Base-by-base conservation (phyloP, 768 basidiomycete species). In the Xerocomus brunneocitrinus region DNA sequence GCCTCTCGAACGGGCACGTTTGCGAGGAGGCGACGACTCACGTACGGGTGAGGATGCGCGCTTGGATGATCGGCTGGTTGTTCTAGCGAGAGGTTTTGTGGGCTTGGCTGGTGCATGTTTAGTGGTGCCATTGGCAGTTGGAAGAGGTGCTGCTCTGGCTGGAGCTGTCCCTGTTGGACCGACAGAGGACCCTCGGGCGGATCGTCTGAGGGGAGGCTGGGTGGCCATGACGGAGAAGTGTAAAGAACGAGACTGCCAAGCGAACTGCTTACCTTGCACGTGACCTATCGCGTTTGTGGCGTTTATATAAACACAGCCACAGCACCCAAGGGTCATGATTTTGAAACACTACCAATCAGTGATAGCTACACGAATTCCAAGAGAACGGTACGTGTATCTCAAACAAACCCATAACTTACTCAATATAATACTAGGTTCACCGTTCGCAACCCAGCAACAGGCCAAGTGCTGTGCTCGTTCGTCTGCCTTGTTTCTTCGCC, bases 361-460 rank as follows among this genome's bases (percentile, higher is more conserved):
- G 9, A 14, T 39, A 8, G 46, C 24, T 8, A 10, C 32, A 3
- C 49, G 34, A 12, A 32, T 53, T 22, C 30, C 57, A 31, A 46
- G 61, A 38, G 46, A 47, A 38, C 51, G 42, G 61, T 59, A 22
- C 22, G 60, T 39, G 9, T 16, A 1, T 30, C 24, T 25, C n/a
- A 24, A 22, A 16, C 31, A 10, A 34, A 19, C 6, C 3, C 36
- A 3, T 19, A 27, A 6, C 12, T 13, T 14, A 34, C n/a, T 24
- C n/a, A 19, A 52, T n/a, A 3, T 8, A n/a, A 5, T 40, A 1
- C 49, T 41, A 85, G 82, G 19, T 76, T 86, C 49, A 62, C 64
- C 14, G 79, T 91, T 8, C 63, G 64, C 41, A 89, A 89, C 66
- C 89, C 89, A 10, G 87, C 89, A 3, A 88, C 78, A 1, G 82